phyloP scores from a whole-genome alignment of 768 basidiomycete genomes.

The Termitomyces sp. region DNA sequence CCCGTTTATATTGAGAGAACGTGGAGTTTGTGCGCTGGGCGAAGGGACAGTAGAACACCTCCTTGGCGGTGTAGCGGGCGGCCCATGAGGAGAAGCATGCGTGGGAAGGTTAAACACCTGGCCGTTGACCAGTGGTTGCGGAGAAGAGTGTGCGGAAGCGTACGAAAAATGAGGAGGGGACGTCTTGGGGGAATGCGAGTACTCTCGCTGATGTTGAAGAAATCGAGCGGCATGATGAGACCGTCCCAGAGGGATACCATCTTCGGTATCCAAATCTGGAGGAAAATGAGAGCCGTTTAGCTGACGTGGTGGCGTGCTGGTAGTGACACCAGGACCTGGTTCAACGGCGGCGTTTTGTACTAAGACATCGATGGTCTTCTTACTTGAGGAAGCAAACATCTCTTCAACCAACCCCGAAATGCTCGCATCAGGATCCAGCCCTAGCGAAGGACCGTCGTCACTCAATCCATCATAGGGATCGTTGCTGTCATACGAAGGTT shows the following conservation, averaged over 20 bases:
- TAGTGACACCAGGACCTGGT: slow-evolving; percentile 4
- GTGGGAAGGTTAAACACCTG: slow-evolving; percentile 28
- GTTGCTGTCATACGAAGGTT: slow-evolving; percentile 42
- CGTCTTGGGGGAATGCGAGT: slow-evolving; percentile 29
- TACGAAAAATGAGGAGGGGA: slow-evolving; percentile 30
- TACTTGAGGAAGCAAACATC: slow-evolving; percentile 50
- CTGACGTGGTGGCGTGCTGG: slow-evolving; percentile 43
- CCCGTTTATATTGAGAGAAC: background rate
- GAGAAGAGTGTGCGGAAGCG: slow-evolving; percentile 14
- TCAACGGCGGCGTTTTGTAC: background rate
- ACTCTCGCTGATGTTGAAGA: slow-evolving; percentile 39
- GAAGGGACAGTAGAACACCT: slow-evolving; percentile 24
- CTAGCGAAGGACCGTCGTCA: slow-evolving; percentile 32
- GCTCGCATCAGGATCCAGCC: slow-evolving; percentile 50
- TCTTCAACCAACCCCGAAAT: slow-evolving; percentile 72
- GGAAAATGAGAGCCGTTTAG: slow-evolving; percentile 34
- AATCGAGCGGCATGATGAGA: slow-evolving; percentile 59
- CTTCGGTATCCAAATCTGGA: slow-evolving; percentile 58
- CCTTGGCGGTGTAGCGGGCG: slow-evolving; percentile 34
- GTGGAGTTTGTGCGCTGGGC: slow-evolving; percentile 17
- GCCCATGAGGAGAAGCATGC: slow-evolving; percentile 29
- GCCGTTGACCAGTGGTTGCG: slow-evolving; percentile 20
- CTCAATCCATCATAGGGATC: slow-evolving; percentile 39
- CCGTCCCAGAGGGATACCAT: slow-evolving; percentile 61
- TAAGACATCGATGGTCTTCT: slow-evolving; percentile 10